Evolutionary conservation across 2,329 filamentous ascomycete species (phyloP).

Genomic region (Dactylellina haptotyla): DNA sequence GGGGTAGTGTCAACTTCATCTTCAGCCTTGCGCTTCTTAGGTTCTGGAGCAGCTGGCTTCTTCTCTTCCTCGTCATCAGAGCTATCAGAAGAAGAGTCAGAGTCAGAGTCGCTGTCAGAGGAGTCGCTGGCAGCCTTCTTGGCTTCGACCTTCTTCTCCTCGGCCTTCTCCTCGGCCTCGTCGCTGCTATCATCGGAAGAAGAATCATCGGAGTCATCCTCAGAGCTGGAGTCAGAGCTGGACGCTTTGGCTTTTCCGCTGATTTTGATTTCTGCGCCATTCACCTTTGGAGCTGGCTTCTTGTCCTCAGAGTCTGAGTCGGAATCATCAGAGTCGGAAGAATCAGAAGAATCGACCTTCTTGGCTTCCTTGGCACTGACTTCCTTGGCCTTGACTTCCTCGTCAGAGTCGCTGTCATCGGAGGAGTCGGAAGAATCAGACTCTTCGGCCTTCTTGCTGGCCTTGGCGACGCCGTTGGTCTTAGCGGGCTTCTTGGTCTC

Average conservation of each 20-base stretch:
- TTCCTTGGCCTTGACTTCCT: constrained; percentile 56
- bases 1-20: constrained; percentile 65
- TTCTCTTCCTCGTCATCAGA: constrained; percentile 57
- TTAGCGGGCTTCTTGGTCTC: constrained; percentile 58
- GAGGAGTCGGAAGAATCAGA: constrained; percentile 22
- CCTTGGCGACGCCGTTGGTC: constrained; percentile 61
- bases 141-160: constrained; percentile 29
- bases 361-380: constrained; percentile 7
- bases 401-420: constrained; percentile 58
- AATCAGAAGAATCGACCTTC: constrained; percentile 43
- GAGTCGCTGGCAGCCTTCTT: background rate
- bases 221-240: constrained; percentile 32
- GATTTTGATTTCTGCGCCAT: constrained; percentile 57
- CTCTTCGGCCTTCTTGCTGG: constrained; percentile 56
- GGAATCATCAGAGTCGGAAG: too few relatives aligned
- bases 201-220: constrained; percentile 59
- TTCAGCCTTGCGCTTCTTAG: constrained; percentile 76
- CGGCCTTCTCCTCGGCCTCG: constrained; percentile 60
- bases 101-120: constrained; percentile 49
- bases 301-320: constrained; percentile 60
- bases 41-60: constrained; percentile 59
- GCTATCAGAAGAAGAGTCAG: constrained; percentile 58
- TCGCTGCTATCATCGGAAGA: constrained; percentile 57
- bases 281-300: constrained; percentile 55
- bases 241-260: constrained; percentile 51